Conservation (phyloP, 2,329 filamentous ascomycete species). For the Thielaviopsis euricoi region DNA sequence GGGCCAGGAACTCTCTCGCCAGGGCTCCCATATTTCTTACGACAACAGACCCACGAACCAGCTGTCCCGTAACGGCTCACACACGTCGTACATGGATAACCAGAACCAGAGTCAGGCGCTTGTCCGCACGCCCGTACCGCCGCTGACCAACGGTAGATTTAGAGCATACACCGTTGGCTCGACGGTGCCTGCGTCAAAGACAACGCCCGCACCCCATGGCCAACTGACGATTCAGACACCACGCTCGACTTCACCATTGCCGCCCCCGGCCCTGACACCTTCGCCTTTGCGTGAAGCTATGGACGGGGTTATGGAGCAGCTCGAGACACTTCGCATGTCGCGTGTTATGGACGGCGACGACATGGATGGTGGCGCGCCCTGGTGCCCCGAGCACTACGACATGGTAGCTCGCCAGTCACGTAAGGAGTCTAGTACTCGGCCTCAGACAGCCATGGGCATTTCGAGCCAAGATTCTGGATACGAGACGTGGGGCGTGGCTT, state of each 20-base stretch:
- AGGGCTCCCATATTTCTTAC: slow-evolving; percentile 26
- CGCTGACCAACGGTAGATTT: slow-evolving; percentile 8
- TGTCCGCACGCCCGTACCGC: slow-evolving; percentile 1
- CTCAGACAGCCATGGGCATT: slow-evolving; percentile 62
- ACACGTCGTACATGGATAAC: slow-evolving; percentile 18
- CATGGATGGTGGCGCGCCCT: slow-evolving; percentile 45
- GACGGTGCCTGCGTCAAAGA: not conserved
- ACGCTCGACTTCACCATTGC: slow-evolving; percentile 43
- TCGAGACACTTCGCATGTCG: slow-evolving; percentile 63
- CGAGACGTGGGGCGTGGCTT: slow-evolving; percentile 41
- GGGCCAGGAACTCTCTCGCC: slow-evolving; percentile 18
- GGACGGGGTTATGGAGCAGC: slow-evolving; percentile 93
- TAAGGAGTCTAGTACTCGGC: slow-evolving; percentile 25
- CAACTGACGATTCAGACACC: slow-evolving; percentile 27
- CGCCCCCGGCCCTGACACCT: slow-evolving; percentile 64
- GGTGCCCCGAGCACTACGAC: slow-evolving; percentile 81
- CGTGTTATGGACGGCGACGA: slow-evolving; percentile 27
- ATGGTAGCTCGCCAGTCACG: slow-evolving; percentile 23
- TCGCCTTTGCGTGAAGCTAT: slow-evolving; percentile 88
- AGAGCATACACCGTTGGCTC: slow-evolving; percentile 7
- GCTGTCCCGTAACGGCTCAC: slow-evolving; percentile 20
- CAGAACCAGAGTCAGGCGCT: slow-evolving; percentile 2
- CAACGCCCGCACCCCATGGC: slow-evolving; percentile 3
- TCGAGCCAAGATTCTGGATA: slow-evolving; percentile 41
- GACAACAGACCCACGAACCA: slow-evolving; percentile 14